A percentile compares a stretch with the other conserved stretches of the same genome.
phyloP scores from a whole-genome alignment of 1,284 basidiomycete genomes.

The Microbotryomycetes sp. region DNA sequence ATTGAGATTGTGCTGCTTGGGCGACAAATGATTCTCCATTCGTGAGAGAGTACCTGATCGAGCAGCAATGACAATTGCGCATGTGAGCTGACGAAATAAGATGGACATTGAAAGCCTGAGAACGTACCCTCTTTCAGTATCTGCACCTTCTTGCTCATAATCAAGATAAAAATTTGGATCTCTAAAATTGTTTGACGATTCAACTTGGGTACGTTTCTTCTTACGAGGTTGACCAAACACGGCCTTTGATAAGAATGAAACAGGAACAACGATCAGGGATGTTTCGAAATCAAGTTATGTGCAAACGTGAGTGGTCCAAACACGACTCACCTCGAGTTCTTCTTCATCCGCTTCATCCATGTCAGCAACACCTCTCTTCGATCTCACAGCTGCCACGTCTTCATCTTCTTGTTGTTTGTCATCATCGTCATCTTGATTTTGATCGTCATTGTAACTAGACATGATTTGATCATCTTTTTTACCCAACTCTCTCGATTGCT shows the following conservation, averaged over 20 bases:
- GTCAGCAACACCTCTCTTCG: conserved; percentile 24
- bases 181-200: conserved; percentile 49
- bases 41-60: conserved; percentile 67
- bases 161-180: conserved; percentile 89
- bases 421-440: conserved; percentile 22
- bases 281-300: too few relatives aligned
- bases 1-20: conserved; percentile 70
- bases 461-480: conserved; percentile 45
- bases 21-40: conserved; percentile 73
- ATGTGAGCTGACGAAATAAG: not conserved
- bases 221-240: conserved; percentile 57
- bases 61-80: not conserved
- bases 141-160: conserved; percentile 77
- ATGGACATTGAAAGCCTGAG: conserved; percentile 4
- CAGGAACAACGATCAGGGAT: too few relatives aligned
- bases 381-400: conserved; percentile 37
- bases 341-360: conserved; percentile 41
- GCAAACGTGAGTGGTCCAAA: too few relatives aligned
- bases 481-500: conserved; percentile 36
- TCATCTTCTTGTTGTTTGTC: conserved; percentile 42
- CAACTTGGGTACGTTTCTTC: conserved; percentile 46
- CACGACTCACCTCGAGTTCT: conserved; percentile 53
- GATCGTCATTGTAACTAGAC: conserved; percentile 29
- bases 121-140: conserved; percentile 77
- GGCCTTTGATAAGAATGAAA: conserved; percentile 49